Conservation (phyloP, 805 yeast genomes). For the Yamadazyma takamatsuzukensis region DNA sequence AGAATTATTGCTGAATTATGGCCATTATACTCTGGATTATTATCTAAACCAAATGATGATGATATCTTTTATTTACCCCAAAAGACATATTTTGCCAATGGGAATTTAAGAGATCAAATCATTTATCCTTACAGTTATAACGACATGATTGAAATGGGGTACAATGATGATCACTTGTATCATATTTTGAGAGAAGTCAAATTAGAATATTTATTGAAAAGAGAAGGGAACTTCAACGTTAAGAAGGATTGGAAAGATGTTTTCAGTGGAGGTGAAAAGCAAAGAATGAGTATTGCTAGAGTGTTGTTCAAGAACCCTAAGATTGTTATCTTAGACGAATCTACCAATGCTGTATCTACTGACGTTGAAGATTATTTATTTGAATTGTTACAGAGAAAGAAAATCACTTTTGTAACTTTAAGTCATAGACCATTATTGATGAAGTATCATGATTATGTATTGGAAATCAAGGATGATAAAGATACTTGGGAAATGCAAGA, state of each 20-base stretch:
- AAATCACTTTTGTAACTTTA: conserved; percentile 75
- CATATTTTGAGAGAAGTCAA: conserved; percentile 71
- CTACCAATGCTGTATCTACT: conserved; percentile 88
- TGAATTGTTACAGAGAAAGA: conserved; percentile 64
- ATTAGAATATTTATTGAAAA: conserved; percentile 70
- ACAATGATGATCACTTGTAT: conserved; percentile 64
- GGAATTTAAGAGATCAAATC: conserved; percentile 86
- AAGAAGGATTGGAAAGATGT: conserved; percentile 81
- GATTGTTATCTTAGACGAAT: conserved; percentile 84
- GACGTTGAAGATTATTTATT: conserved; percentile 87
- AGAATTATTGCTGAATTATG: conserved; percentile 83
- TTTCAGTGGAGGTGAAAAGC: conserved; percentile 96
- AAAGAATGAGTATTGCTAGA: conserved; percentile 84
- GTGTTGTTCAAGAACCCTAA: conserved; percentile 75
- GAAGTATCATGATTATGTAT: conserved; percentile 76
- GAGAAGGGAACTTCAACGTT: conserved; percentile 56
- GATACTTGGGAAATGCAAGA: conserved; percentile 57
- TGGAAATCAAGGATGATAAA: conserved; percentile 59
- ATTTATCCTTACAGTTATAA: conserved; percentile 79
- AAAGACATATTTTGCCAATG: conserved; percentile 76
- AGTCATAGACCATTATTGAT: conserved; percentile 80
- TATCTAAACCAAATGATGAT: conserved; percentile 69
- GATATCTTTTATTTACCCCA: conserved; percentile 82
- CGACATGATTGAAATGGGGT: conserved; percentile 72
- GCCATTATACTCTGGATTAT: conserved; percentile 83